Percentiles rank a stretch among this genome's conserved stretches.
Conservation (phyloP, 2,329 filamentous ascomycete species). For the Colletotrichum liaoningense region DNA sequence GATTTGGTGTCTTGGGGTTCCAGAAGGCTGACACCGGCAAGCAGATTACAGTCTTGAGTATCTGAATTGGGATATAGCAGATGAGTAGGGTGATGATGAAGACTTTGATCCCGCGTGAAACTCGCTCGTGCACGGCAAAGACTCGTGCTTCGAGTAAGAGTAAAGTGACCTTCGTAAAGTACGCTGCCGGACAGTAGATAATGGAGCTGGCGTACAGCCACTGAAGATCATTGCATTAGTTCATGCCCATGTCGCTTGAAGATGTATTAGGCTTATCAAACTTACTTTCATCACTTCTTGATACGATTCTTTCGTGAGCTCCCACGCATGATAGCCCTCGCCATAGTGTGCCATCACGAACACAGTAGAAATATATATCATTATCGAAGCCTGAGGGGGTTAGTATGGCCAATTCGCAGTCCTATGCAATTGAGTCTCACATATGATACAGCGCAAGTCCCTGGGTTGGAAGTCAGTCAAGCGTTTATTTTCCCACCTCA, state of each 20-base stretch:
- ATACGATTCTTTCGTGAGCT: slow-evolving; percentile 36
- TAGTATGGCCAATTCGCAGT: neutral
- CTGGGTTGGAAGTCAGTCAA: slow-evolving; percentile 5
- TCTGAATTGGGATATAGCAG: slow-evolving; percentile 43
- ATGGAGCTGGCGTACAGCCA: slow-evolving; percentile 44
- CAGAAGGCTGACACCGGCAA: slow-evolving; percentile 41
- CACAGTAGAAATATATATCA: slow-evolving; percentile 17
- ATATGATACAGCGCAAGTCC: slow-evolving; percentile 29
- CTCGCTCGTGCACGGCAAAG: slow-evolving; percentile 40
- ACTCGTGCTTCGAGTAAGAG: slow-evolving; percentile 46
- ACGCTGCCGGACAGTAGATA: slow-evolving; percentile 44
- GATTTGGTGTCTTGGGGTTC: slow-evolving; percentile 36
- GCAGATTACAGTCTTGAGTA: slow-evolving; percentile 42
- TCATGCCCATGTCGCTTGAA: no score
- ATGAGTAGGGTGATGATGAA: slow-evolving; percentile 42
- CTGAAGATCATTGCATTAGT: slow-evolving; percentile 18
- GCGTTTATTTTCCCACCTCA: neutral
- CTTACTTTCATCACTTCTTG: slow-evolving; percentile 35
- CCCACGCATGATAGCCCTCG: slow-evolving; percentile 40
- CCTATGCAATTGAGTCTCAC: neutral
- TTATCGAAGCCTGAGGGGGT: neutral
- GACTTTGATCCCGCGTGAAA: slow-evolving; percentile 42
- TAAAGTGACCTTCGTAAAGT: slow-evolving; percentile 46
- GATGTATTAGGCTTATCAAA: neutral
- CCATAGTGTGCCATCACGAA: slow-evolving; percentile 39